Percentiles rank a stretch among this genome's conserved stretches.
phyloP scores from a whole-genome alignment of 345 rosid genomes.

The Citrus sp. region DNA sequence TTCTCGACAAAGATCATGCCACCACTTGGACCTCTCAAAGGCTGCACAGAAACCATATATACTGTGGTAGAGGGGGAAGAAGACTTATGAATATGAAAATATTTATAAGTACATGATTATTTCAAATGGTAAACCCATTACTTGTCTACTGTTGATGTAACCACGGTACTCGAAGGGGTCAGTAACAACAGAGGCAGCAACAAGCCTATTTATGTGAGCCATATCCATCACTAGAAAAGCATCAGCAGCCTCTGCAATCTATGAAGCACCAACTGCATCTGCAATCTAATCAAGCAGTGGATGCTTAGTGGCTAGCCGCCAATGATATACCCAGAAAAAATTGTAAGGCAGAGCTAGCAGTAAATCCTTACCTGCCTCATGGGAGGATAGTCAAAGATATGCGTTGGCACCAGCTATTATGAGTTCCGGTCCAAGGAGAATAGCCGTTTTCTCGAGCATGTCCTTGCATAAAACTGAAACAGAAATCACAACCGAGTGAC shows the following conservation, averaged over 20 bases:
- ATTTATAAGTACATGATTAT: neutral
- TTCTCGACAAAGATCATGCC: no score
- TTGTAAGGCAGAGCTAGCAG: neutral
- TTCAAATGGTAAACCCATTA: constrained; percentile 21
- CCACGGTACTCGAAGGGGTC: constrained; percentile 59
- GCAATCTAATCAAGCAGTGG: constrained; percentile 58
- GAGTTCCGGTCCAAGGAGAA: constrained; percentile 58
- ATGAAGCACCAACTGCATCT: constrained; percentile 54
- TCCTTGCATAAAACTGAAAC: constrained; percentile 47
- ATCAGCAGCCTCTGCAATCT: no score
- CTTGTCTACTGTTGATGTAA: constrained; percentile 90
- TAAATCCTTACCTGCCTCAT: constrained; percentile 73
- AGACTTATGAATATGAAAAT: no score
- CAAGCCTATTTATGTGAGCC: constrained; percentile 63
- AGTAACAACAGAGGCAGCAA: constrained; percentile 82
- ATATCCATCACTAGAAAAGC: constrained; percentile 97
- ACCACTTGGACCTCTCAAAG: no score
- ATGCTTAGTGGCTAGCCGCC: constrained; percentile 17
- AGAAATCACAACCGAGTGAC: neutral
- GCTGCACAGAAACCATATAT: no score
- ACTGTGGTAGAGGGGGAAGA: no score
- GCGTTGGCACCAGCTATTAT: constrained; percentile 82
- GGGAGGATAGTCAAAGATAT: constrained; percentile 60
- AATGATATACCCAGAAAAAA: neutral
- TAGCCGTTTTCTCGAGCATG: constrained; percentile 89